These are phyloP conservation scores for Beauveria medogensis DNA, from an alignment of 2,329 filamentous ascomycete species.

Conservation along the genomic window DNA sequence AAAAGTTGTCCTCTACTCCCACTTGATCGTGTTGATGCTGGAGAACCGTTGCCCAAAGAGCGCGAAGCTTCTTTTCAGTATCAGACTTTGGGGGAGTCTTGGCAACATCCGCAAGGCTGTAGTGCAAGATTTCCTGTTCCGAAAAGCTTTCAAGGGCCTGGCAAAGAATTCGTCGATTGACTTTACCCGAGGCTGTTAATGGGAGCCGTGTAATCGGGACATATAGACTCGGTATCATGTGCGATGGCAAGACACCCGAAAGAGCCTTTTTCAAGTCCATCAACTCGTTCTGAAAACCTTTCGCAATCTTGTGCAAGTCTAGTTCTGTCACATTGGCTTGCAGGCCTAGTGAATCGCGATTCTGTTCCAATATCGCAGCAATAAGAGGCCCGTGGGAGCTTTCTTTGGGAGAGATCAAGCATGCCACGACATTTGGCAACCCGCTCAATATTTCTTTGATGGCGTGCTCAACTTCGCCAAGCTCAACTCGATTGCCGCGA, in stretches of 20 bases:
- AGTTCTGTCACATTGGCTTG: not conserved
- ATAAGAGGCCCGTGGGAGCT: not conserved
- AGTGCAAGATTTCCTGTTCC: not conserved
- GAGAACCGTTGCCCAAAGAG: conserved; percentile 6
- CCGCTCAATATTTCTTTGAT: conserved; percentile 1
- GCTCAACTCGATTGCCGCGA: conserved; percentile 44
- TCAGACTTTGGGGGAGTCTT: not conserved
- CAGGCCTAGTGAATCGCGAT: not conserved
- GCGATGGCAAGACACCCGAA: conserved; percentile 8
- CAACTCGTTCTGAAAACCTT: not conserved
- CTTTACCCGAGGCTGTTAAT: conserved; percentile 12
- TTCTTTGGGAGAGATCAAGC: not conserved
- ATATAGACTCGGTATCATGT: conserved; percentile 14
- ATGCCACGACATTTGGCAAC: not conserved
- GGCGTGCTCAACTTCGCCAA: conserved; percentile 18
- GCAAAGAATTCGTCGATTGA: conserved; percentile 10
- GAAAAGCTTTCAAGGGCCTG: not conserved
- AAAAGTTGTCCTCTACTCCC: not conserved
- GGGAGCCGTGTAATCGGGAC: conserved; percentile 11
- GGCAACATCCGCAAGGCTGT: not conserved
- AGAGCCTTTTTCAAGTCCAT: conserved; percentile 1
- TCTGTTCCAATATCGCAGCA: not conserved
- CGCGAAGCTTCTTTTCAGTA: conserved; percentile 3
- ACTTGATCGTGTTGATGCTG: conserved; percentile 2
- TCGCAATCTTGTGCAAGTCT: not conserved